Base-by-base conservation (phyloP, 176 grass and related monocot species). In the Oryza coarctata region DNA sequence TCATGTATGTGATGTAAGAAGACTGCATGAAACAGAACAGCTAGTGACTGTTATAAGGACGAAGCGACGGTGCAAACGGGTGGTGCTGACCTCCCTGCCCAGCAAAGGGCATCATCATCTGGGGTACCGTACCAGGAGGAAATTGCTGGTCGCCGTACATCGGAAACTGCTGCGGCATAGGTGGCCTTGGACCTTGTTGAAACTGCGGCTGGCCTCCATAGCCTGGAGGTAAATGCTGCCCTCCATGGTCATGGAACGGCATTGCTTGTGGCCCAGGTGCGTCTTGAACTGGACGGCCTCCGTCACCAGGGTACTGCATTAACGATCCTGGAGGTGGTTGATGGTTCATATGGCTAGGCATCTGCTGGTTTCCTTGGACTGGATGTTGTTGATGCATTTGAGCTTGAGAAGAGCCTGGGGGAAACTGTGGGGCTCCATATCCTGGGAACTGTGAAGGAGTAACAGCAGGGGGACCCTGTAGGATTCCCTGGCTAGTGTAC, bases 341-440 rank as follows among this genome's bases (percentile, higher is more conserved):
- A 52, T 85, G 89, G 70, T 85, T 80, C 14, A 68, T 26, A 47
- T 80, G 63, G 26, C 72, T 58, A 23, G 78, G 55, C 71, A 86
- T 84, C 36, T 80, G 89, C 69, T 89, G 89, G 77, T 43, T 81
- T 86, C 89, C 89, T 64, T 76, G 84, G n/a, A 34, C 80, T 62
- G 66, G 63, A 83, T 85, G 86, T 66, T 75, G 85, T 61, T 75
- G 85, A 30, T 61, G 9, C 79, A 85, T 85, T 41, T 81, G 70
- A 60, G 40, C 34, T 76, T 84, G 91, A 70, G 61, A 35, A 73
- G 83, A 41, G 38, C 76, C 83, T 36, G 47, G 82, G 47, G 66
- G 60, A 68, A 89, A 93, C 30, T 87, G 80, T 55, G 63, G 88
- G 26, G 63, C 28, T 62, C 68, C 88, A 86, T 76, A 78, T 39